These are phyloP conservation scores for Plantago coronopus DNA, from an alignment of 305 asterid species.

Conservation along the genomic window DNA sequence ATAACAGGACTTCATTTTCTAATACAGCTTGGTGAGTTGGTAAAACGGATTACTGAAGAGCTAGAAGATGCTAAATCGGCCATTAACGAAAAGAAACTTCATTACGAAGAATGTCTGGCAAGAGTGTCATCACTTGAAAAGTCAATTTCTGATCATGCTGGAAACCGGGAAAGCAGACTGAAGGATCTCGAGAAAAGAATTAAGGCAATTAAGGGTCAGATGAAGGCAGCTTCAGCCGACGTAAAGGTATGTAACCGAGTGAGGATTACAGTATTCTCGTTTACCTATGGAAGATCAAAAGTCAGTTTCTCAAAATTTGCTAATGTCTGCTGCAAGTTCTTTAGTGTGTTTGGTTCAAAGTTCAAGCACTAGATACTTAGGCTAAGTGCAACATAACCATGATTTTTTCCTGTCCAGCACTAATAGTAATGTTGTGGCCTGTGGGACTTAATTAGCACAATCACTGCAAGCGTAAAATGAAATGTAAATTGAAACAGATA, in stretches of 20 bases:
- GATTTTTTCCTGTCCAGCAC: too few relatives aligned
- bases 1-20: slow-evolving; percentile 20
- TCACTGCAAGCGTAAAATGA: too few relatives aligned
- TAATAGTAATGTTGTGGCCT: too few relatives aligned
- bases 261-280: not conserved
- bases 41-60: slow-evolving; percentile 68
- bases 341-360: too few relatives aligned
- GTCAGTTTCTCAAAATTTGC: too few relatives aligned
- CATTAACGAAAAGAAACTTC: slow-evolving; percentile 51
- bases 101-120: slow-evolving; percentile 51
- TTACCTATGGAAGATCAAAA: not conserved
- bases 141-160: slow-evolving; percentile 72
- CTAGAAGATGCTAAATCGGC: slow-evolving; percentile 72
- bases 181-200: slow-evolving; percentile 80
- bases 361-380: too few relatives aligned
- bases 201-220: slow-evolving; percentile 58
- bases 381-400: too few relatives aligned
- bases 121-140: slow-evolving; percentile 72
- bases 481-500: too few relatives aligned
- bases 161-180: slow-evolving; percentile 75
- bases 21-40: slow-evolving; percentile 77
- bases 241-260: slow-evolving; percentile 54
- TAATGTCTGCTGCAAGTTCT: too few relatives aligned
- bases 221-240: slow-evolving; percentile 72
- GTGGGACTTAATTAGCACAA: too few relatives aligned